Conservation (phyloP, 2,329 filamentous ascomycete species). For the Curvularia lunata region DNA sequence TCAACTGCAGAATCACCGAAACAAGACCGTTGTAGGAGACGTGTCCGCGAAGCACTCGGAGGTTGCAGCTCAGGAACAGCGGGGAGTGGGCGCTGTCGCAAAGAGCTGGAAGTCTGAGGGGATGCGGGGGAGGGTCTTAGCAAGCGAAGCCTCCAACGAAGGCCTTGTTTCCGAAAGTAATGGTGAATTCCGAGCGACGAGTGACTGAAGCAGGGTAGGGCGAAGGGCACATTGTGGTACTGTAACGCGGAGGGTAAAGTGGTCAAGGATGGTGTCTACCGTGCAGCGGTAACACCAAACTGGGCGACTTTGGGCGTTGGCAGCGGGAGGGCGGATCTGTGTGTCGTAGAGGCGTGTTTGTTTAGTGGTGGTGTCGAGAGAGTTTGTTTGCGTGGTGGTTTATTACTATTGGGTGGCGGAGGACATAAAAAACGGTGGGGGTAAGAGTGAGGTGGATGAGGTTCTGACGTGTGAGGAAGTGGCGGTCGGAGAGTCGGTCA, state of each 20-base stretch:
- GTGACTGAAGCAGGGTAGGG: conserved; percentile 50
- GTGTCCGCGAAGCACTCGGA: conserved; percentile 48
- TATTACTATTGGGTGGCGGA: conserved; percentile 37
- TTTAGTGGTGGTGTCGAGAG: background rate
- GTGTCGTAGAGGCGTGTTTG: conserved; percentile 15
- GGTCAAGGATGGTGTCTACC: conserved; percentile 39
- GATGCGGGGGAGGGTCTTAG: conserved; percentile 45
- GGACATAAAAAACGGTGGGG: conserved; percentile 27
- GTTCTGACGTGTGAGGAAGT: conserved; percentile 38
- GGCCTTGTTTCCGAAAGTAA: conserved; percentile 48
- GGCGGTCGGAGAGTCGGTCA: conserved; percentile 35
- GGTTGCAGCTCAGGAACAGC: conserved; percentile 45
- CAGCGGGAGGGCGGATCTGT: conserved; percentile 5
- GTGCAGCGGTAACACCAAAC: conserved; percentile 34
- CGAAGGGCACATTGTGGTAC: conserved; percentile 47
- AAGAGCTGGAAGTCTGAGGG: conserved; percentile 45
- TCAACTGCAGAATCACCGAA: conserved; percentile 53
- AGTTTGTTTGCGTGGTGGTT: background rate
- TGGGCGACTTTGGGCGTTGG: conserved; percentile 28
- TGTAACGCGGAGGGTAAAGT: conserved; percentile 33
- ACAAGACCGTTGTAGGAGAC: conserved; percentile 49
- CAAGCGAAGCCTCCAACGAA: conserved; percentile 47
- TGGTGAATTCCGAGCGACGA: conserved; percentile 52
- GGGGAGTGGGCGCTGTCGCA: conserved; percentile 32
- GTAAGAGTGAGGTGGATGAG: conserved; percentile 27